These are phyloP conservation scores for Hypoxylon sp. DNA, from an alignment of 2,329 filamentous ascomycete genomes.

Conservation along the genomic window DNA sequence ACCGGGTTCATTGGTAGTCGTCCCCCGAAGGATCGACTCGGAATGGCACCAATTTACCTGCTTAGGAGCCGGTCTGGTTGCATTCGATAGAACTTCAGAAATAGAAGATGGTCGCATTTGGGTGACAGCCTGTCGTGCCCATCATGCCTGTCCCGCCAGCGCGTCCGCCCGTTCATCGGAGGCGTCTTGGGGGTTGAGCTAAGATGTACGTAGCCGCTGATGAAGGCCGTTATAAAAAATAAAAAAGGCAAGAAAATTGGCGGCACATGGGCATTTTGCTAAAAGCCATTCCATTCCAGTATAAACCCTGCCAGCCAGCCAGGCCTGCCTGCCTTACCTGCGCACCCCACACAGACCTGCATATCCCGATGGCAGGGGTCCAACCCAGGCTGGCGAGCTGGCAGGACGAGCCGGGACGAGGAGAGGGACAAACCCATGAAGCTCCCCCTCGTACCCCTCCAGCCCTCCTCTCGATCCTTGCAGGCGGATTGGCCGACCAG, in stretches of 20 bases:
- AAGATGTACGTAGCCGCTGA: slow-evolving; percentile 29
- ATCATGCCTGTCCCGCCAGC: too few relatives aligned
- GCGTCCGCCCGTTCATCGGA: slow-evolving; percentile 46
- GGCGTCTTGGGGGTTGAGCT: slow-evolving; percentile 28
- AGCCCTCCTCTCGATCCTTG: slow-evolving; percentile 10
- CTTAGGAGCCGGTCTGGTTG: slow-evolving; percentile 21
- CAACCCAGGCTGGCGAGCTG: too few relatives aligned
- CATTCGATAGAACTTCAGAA: slow-evolving; percentile 28
- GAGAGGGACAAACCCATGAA: too few relatives aligned
- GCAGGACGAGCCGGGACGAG: too few relatives aligned
- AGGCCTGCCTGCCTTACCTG: too few relatives aligned
- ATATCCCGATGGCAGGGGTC: slow-evolving; percentile 39
- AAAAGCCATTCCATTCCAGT: slow-evolving; percentile 34
- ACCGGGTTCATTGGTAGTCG: slow-evolving; percentile 30
- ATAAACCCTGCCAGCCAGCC: too few relatives aligned
- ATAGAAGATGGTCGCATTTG: slow-evolving; percentile 33
- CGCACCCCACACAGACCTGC: slow-evolving; percentile 41
- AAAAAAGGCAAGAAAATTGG: slow-evolving; percentile 24
- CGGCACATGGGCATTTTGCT: slow-evolving; percentile 9
- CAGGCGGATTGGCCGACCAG: slow-evolving; percentile 28
- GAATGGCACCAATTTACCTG: slow-evolving; percentile 22
- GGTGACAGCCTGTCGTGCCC: slow-evolving; percentile 20
- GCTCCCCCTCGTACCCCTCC: slow-evolving; percentile 2
- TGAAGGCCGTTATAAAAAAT: slow-evolving; percentile 30
- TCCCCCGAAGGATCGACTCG: slow-evolving; percentile 16